Percentiles rank a stretch among this genome's conserved stretches.
Evolutionary conservation across 495 filamentous ascomycete genomes (phyloP).

Genomic region (Aeminium ludgeri): DNA sequence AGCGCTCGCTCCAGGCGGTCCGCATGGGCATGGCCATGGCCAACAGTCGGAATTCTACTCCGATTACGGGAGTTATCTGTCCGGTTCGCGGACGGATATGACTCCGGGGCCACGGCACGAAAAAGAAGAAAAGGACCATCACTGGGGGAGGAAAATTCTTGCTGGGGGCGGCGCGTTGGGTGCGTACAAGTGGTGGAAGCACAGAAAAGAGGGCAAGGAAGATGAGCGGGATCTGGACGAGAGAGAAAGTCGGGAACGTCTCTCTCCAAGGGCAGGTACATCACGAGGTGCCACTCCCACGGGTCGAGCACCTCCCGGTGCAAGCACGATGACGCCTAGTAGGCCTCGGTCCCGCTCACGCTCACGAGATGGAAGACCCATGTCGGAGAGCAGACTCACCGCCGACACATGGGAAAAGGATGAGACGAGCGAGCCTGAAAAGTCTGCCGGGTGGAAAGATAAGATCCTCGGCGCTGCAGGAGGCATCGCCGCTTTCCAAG

Average conservation of each 20-base stretch:
- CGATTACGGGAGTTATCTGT: slow-evolving; percentile 35
- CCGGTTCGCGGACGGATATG: slow-evolving; percentile 16
- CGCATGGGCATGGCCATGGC: slow-evolving; percentile 27
- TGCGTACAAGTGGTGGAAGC: slow-evolving; percentile 40
- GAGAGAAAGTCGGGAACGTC: slow-evolving; percentile 17
- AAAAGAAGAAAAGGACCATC: neutral
- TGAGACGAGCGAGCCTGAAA: slow-evolving; percentile 8
- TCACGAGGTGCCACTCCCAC: too few relatives aligned
- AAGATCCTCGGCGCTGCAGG: slow-evolving; percentile 51
- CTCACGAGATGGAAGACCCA: too few relatives aligned
- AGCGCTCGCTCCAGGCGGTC: slow-evolving; percentile 12
- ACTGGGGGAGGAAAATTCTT: slow-evolving; percentile 8
- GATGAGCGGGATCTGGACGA: slow-evolving; percentile 16
- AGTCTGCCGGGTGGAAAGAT: slow-evolving; percentile 37
- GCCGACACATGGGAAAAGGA: slow-evolving; percentile 15
- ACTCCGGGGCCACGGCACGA: slow-evolving; percentile 3
- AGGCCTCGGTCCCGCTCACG: too few relatives aligned
- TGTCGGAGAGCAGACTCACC: slow-evolving; percentile 24
- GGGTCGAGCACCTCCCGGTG: too few relatives aligned
- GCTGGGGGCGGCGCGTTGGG: slow-evolving; percentile 19
- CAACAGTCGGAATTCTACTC: slow-evolving; percentile 23
- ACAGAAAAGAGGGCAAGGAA: slow-evolving; percentile 34
- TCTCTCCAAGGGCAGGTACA: too few relatives aligned
- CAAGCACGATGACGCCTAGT: too few relatives aligned
- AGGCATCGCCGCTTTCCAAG: slow-evolving; percentile 43